Percentiles rank a stretch among this genome's conserved stretches.
Conservation (phyloP, 768 basidiomycete species). For the Fibroporia radiculosa region DNA sequence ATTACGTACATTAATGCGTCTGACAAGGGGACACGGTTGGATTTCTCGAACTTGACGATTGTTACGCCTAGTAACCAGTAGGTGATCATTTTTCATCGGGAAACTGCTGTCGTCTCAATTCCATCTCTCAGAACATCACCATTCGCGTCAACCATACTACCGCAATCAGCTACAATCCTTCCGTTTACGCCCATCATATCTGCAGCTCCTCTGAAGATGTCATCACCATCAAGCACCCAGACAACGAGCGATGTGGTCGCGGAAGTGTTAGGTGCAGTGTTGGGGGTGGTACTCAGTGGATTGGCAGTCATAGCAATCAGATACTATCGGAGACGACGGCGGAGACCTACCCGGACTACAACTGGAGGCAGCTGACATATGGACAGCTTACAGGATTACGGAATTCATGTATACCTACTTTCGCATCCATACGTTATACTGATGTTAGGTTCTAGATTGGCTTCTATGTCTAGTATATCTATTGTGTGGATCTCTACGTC, state of each 20-base stretch:
- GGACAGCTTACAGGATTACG: background rate
- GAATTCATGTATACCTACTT: background rate
- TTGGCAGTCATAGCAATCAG: background rate
- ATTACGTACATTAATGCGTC: conserved; percentile 9
- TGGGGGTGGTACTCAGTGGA: conserved; percentile 6
- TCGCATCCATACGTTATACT: background rate
- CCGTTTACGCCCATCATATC: conserved; percentile 6
- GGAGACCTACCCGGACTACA: background rate
- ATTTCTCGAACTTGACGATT: conserved; percentile 13
- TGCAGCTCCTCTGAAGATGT: background rate
- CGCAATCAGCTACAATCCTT: conserved; percentile 8
- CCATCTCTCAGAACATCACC: conserved; percentile 11
- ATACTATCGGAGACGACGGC: background rate
- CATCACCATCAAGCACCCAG: background rate
- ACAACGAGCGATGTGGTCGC: conserved; percentile 12
- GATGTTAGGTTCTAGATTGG: background rate
- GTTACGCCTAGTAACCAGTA: conserved; percentile 14
- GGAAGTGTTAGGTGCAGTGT: conserved; percentile 13
- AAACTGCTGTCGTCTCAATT: background rate
- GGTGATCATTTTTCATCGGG: background rate
- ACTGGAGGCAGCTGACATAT: background rate
- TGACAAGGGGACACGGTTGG: conserved; percentile 2
- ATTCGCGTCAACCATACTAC: conserved; percentile 12
- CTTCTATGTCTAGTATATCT: background rate
- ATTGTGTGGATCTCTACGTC: conserved; percentile 1